A percentile compares a stretch with the other conserved stretches of the same genome.
These are phyloP conservation scores for Porphyrellus cyaneotinctus DNA, from an alignment of 768 basidiomycete genomes.

Conservation along the genomic window DNA sequence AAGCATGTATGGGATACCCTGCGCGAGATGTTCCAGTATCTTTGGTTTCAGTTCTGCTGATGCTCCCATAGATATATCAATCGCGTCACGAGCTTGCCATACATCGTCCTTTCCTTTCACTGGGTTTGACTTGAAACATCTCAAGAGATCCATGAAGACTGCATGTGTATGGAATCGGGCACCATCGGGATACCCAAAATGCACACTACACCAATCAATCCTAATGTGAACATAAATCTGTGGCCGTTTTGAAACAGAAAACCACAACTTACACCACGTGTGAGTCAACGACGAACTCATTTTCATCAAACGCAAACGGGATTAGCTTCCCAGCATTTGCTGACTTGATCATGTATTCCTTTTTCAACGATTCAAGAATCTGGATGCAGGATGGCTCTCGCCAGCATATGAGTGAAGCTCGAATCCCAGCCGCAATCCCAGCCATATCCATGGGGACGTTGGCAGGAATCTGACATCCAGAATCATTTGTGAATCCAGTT, in stretches of 20 bases:
- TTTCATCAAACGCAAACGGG: background rate
- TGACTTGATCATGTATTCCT: conserved; percentile 10
- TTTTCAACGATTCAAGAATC: conserved; percentile 4
- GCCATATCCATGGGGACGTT: conserved; percentile 13
- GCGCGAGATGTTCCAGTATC: background rate
- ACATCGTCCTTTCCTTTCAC: background rate
- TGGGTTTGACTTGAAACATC: background rate
- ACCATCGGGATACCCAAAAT: background rate
- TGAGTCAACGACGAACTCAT: conserved; percentile 16
- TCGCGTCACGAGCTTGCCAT: background rate
- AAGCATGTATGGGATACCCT: background rate
- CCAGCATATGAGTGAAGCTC: conserved; percentile 8
- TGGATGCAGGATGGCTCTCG: conserved; percentile 12
- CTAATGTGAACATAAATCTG: background rate
- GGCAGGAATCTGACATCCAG: background rate
- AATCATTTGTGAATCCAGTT: background rate
- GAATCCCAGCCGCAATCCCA: conserved; percentile 14
- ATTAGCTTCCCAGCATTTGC: conserved; percentile 10
- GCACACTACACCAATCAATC: background rate
- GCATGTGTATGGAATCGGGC: background rate
- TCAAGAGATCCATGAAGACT: background rate
- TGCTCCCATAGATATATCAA: background rate
- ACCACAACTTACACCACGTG: conserved; percentile 4
- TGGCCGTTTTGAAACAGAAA: background rate
- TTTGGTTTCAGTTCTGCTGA: background rate